These are phyloP conservation scores for Asterochloris sp. DNA, from an alignment of 139 green algal genomes.

Conservation along the genomic window DNA sequence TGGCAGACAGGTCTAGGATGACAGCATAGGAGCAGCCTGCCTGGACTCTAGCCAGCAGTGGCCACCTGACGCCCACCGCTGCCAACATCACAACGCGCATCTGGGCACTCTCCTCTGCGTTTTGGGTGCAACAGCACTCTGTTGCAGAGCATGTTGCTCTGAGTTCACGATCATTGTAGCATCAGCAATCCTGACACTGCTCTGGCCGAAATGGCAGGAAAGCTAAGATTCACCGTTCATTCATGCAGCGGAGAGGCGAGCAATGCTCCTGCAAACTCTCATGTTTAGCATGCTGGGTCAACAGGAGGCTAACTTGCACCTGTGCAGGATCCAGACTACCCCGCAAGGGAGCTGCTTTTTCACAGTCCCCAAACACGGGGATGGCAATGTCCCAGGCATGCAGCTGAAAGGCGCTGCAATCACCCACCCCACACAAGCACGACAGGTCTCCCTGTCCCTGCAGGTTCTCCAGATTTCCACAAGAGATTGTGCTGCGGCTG, in stretches of 20 bases:
- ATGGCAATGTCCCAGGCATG: slow-evolving; percentile 78
- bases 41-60: too few relatives aligned
- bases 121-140: too few relatives aligned
- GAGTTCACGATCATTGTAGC: too few relatives aligned
- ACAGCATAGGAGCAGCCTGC: too few relatives aligned
- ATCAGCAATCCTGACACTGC: too few relatives aligned
- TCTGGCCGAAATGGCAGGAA: neutral
- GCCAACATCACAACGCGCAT: too few relatives aligned
- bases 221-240: slow-evolving; percentile 16
- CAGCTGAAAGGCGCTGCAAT: neutral
- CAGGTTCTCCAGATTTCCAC: slow-evolving; percentile 82
- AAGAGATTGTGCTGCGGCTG: slow-evolving; percentile 74
- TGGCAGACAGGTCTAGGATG: too few relatives aligned
- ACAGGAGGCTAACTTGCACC: neutral
- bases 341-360: slow-evolving; percentile 70
- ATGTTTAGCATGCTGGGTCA: neutral
- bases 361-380: slow-evolving; percentile 74
- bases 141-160: too few relatives aligned
- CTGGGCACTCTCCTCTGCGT: too few relatives aligned
- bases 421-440: neutral
- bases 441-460: neutral
- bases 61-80: too few relatives aligned
- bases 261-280: neutral
- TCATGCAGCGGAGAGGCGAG: slow-evolving; percentile 10
- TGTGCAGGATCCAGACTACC: slow-evolving; percentile 75